Evolutionary conservation across 768 basidiomycete genomes (phyloP), one percentile per base, ranked within the genome.

Genomic region (Russula compacta): DNA sequence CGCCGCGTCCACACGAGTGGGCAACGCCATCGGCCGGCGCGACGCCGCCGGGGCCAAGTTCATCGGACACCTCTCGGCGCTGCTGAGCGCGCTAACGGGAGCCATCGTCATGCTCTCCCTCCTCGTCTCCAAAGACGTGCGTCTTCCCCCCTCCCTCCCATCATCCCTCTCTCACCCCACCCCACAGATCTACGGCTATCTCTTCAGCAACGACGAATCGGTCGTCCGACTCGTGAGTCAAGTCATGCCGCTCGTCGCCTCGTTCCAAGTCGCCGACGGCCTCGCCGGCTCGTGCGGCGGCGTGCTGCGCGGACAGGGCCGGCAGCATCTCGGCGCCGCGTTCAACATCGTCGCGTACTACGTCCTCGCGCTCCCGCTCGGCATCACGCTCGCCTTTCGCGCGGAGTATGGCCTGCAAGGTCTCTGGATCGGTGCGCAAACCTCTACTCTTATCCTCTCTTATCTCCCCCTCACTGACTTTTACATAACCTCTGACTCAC

Each of bases 311-410:
- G 79, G 81, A 2, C 78, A 79, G 67, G 79, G 76, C 7, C 71
- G 85, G 19, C 88, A 90, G 69, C 83, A 85, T 62, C 78, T 89
- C 17, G 88, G 87, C 7, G 87, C 88, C 8, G 66, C 83, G 7
- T 88, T 89, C 74, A 89, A 90, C 68, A 69, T 86, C 29, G 72
- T 87, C 15, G 86, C 87, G 40, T 83, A 83, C 69, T 83, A 82
- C 59, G 73, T 81, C 1, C 68, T 83, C 40, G 82, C 80, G 4
- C 69, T 82, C 2, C 82, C 81, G 0, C 68, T 82, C 21, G 82
- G 81, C 11, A 77, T 80, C 56, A 75, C 73, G 1, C 76, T 83
- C 11, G 81, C 81, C 2, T 82, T 81, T 68, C 66, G 63, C 24
- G 69, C 72, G 0, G 70, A 67, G n/a, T 59, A 77, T 10, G 81